Conservation (phyloP, 2,329 filamentous ascomycete genomes). For the Alternaria sp. region DNA sequence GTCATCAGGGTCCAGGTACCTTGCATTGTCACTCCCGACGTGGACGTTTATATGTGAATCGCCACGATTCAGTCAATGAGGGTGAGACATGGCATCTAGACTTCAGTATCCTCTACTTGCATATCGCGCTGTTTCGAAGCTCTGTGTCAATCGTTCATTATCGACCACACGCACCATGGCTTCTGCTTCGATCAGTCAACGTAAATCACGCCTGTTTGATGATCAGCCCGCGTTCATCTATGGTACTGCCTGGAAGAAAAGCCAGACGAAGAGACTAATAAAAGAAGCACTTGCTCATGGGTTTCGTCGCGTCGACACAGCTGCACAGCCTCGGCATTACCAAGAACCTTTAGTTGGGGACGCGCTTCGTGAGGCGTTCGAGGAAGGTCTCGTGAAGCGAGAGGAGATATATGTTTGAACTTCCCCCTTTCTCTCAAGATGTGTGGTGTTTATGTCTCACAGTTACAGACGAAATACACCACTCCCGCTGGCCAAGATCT, state of each 20-base stretch:
- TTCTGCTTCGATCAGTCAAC: constrained; percentile 16
- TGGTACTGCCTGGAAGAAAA: constrained; percentile 87
- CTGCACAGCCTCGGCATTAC: constrained; percentile 81
- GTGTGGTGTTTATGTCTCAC: not conserved
- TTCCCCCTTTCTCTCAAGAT: too few species aligned
- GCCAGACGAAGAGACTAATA: constrained; percentile 71
- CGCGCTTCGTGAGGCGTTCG: constrained; percentile 69
- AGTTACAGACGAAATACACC: constrained; percentile 88
- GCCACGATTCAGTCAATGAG: not conserved
- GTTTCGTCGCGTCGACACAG: constrained; percentile 79
- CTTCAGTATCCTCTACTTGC: not conserved
- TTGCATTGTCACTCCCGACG: not conserved
- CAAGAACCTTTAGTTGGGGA: constrained; percentile 74
- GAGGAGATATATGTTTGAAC: constrained; percentile 68
- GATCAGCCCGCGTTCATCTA: constrained; percentile 64
- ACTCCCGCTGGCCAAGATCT: constrained; percentile 68
- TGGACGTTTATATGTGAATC: not conserved
- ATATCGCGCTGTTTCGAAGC: not conserved
- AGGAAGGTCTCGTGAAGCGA: constrained; percentile 65
- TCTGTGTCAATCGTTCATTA: not conserved
- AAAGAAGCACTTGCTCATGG: constrained; percentile 72
- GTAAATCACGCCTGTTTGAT: constrained; percentile 25
- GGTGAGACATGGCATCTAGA: not conserved
- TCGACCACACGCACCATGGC: constrained; percentile 27
- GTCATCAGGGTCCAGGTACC: constrained; percentile 9